phyloP scores from a whole-genome alignment of 176 grass and related monocot genomes.

The Carex pumila region DNA sequence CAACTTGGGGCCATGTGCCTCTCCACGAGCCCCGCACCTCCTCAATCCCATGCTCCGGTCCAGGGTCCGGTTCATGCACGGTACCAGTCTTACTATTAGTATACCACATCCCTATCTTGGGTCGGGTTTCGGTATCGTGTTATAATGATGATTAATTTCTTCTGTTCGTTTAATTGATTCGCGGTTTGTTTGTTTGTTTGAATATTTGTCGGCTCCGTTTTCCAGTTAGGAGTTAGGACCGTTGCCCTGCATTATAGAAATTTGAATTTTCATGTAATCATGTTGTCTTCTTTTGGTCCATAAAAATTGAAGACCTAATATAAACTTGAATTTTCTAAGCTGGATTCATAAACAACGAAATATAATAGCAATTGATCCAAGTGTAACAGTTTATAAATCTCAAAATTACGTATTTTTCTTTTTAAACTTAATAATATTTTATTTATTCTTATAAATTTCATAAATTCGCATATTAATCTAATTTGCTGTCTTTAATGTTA shows the following conservation, averaged over 20 bases:
- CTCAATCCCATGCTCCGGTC: neutral
- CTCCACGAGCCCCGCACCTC: neutral
- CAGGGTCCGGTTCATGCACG: slow-evolving; percentile 2
- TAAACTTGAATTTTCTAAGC: neutral
- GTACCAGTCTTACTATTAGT: neutral
- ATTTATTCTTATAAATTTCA: too few species aligned
- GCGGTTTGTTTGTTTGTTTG: neutral
- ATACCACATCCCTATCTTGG: neutral
- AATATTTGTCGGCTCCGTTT: neutral
- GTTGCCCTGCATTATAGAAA: neutral
- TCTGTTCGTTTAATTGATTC: neutral
- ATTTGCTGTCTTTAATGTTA: too few species aligned
- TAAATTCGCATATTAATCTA: too few species aligned
- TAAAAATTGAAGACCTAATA: neutral
- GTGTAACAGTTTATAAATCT: too few species aligned
- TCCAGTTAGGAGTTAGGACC: neutral
- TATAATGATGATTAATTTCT: neutral
- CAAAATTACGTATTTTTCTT: too few species aligned
- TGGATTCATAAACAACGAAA: too few species aligned
- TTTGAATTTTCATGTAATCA: too few species aligned
- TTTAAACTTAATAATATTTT: too few species aligned
- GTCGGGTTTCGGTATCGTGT: neutral
- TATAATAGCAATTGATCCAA: too few species aligned
- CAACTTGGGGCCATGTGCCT: slow-evolving; percentile 16
- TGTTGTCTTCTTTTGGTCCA: too few species aligned